phyloP scores from a whole-genome alignment of 2,329 filamentous ascomycete genomes.

The Penicillium fuscoglaucum region DNA sequence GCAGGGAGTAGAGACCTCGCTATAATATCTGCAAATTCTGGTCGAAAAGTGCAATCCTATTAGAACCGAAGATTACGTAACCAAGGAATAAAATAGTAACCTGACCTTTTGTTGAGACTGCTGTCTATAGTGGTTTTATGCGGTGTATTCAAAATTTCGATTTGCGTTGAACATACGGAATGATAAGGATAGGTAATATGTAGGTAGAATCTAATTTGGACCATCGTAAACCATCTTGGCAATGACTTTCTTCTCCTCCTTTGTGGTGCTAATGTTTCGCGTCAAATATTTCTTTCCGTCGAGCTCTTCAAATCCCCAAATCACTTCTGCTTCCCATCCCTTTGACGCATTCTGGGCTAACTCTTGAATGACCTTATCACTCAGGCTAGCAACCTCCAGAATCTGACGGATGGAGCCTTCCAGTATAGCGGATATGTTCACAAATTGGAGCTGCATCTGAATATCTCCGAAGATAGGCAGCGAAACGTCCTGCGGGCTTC shows the following conservation, averaged over 20 bases:
- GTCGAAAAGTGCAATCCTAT: too few relatives aligned
- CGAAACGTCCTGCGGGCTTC: slow-evolving; percentile 4
- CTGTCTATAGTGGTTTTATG: not conserved
- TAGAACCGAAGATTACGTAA: not conserved
- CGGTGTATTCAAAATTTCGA: not conserved
- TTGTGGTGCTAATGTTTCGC: slow-evolving; percentile 12
- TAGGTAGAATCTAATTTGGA: not conserved
- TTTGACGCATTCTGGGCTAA: slow-evolving; percentile 11
- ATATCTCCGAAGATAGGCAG: slow-evolving; percentile 23
- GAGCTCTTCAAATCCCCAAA: slow-evolving; percentile 23
- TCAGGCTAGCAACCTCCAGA: slow-evolving; percentile 2
- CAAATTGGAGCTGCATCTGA: slow-evolving; percentile 12
- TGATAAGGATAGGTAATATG: too few relatives aligned
- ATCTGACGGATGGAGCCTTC: slow-evolving; percentile 10
- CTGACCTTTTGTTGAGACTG: not conserved
- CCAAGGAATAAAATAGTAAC: not conserved
- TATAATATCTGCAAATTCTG: not conserved
- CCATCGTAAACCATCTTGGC: slow-evolving; percentile 8
- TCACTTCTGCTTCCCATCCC: slow-evolving; percentile 19
- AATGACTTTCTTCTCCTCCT: not conserved
- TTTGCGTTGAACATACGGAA: not conserved
- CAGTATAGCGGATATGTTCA: not conserved
- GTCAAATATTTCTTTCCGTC: slow-evolving; percentile 16
- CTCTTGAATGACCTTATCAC: slow-evolving; percentile 16
- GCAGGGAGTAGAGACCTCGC: not conserved